A percentile compares a stretch with the other conserved stretches of the same genome.
These are phyloP conservation scores for Aspergillus panamensis DNA, from an alignment of 495 filamentous ascomycete species.

Conservation along the genomic window DNA sequence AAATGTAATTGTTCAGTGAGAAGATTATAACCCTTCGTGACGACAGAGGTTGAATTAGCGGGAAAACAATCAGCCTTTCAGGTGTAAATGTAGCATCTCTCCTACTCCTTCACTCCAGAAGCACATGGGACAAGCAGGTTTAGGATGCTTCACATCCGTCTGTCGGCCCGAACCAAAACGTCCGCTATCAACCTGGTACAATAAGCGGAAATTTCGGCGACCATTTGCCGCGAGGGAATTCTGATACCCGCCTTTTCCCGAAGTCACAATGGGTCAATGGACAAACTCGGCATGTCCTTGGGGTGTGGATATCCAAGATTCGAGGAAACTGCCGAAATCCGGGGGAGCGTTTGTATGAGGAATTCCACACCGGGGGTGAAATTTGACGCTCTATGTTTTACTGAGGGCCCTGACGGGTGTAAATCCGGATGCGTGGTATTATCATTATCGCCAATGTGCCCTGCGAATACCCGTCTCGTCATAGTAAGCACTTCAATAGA, in stretches of 20 bases:
- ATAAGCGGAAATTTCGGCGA: conserved; percentile 8
- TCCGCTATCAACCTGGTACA: conserved; percentile 5
- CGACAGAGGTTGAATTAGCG: conserved; percentile 8
- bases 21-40: not conserved
- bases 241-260: conserved; percentile 29
- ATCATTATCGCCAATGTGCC: not conserved
- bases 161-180: conserved; percentile 22
- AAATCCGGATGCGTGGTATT: not conserved
- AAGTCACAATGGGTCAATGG: conserved; percentile 12
- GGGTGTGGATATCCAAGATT: conserved; percentile 3
- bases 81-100: conserved; percentile 5
- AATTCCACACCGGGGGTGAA: not conserved
- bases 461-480: not conserved
- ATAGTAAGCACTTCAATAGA: not conserved
- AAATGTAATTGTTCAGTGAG: not conserved
- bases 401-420: not conserved
- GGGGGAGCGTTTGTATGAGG: not conserved
- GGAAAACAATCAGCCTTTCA: conserved; percentile 27
- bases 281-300: conserved; percentile 17
- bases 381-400: not conserved
- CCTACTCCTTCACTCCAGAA: not conserved
- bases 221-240: conserved; percentile 16
- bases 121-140: conserved; percentile 8
- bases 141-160: conserved; percentile 11
- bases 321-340: conserved; percentile 26